Percentiles rank a stretch among this genome's conserved stretches.
These are phyloP conservation scores for Sporobolomyces phaffii DNA, from an alignment of 768 basidiomycete genomes.

Conservation along the genomic window DNA sequence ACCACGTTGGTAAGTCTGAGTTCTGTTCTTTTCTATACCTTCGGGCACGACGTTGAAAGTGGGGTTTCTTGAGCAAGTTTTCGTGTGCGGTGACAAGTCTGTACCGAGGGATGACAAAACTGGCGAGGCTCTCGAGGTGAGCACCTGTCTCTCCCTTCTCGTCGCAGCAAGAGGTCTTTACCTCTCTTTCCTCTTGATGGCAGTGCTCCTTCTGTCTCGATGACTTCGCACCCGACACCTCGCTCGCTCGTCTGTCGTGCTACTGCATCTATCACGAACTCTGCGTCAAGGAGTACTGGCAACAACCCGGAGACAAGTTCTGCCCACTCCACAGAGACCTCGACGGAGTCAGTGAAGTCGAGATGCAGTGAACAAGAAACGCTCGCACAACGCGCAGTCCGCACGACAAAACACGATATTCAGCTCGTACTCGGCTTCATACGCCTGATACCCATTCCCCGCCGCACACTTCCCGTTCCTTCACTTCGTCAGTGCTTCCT, in stretches of 20 bases:
- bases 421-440: too few relatives aligned
- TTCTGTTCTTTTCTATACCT: neutral
- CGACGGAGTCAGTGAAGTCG: conserved; percentile 6
- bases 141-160: neutral
- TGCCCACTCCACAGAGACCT: conserved; percentile 26
- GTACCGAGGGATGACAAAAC: conserved; percentile 10
- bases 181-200: neutral
- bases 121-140: conserved; percentile 19
- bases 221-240: neutral
- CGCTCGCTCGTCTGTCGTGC: conserved; percentile 21
- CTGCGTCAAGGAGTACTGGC: conserved; percentile 24
- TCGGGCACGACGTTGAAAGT: fast-evolving
- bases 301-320: conserved; percentile 6
- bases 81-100: conserved; percentile 10
- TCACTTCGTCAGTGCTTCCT: too few relatives aligned
- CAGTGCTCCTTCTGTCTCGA: conserved; percentile 30
- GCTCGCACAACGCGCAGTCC: too few relatives aligned
- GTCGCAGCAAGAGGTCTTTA: neutral
- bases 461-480: too few relatives aligned
- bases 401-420: too few relatives aligned
- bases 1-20: conserved; percentile 16
- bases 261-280: conserved; percentile 25
- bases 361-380: conserved; percentile 9
- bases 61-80: neutral
- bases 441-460: too few relatives aligned